These are phyloP conservation scores for Phytophthora quininea DNA, from an alignment of 352 stramenopile species.

Conservation along the genomic window DNA sequence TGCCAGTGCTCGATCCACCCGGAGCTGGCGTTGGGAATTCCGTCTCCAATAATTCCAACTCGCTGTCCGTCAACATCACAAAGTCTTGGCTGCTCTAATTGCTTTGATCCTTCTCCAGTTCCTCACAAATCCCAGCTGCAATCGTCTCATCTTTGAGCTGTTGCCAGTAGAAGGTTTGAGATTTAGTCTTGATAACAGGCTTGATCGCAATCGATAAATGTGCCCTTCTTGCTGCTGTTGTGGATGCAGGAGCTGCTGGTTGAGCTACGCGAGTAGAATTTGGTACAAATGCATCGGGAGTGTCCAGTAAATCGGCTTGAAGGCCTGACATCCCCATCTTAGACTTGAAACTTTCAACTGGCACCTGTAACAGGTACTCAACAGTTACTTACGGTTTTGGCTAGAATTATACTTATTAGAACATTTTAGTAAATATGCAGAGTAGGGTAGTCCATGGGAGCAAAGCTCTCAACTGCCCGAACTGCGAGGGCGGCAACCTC, in stretches of 20 bases:
- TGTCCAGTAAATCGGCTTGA: slow-evolving; percentile 61
- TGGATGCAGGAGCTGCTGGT: slow-evolving; percentile 14
- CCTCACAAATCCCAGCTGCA: slow-evolving; percentile 77
- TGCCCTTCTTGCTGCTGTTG: slow-evolving; percentile 35
- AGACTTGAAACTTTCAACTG: slow-evolving; percentile 68
- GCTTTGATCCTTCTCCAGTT: slow-evolving; percentile 63
- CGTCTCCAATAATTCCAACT: slow-evolving; percentile 56
- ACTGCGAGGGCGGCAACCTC: too few relatives aligned
- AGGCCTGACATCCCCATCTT: slow-evolving; percentile 76
- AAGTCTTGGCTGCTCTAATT: slow-evolving; percentile 62
- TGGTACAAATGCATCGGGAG: slow-evolving; percentile 51
- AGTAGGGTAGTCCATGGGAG: too few relatives aligned
- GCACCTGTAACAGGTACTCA: too few relatives aligned
- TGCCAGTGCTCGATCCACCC: slow-evolving; percentile 42
- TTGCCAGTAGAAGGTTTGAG: slow-evolving; percentile 79
- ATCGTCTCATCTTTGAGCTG: slow-evolving; percentile 66
- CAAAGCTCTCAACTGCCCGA: too few relatives aligned
- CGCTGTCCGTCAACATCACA: slow-evolving; percentile 50
- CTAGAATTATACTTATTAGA: too few relatives aligned
- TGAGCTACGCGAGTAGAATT: slow-evolving; percentile 10
- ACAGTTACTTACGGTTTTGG: too few relatives aligned
- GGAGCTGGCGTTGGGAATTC: slow-evolving; percentile 70
- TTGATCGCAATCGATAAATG: slow-evolving; percentile 73
- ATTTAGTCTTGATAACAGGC: slow-evolving; percentile 60
- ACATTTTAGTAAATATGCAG: too few relatives aligned